Percentiles rank a stretch among this genome's conserved stretches.
These are phyloP conservation scores for Mortierella sp. DNA, from an alignment of 371 early-diverging fungal genomes.

Conservation along the genomic window DNA sequence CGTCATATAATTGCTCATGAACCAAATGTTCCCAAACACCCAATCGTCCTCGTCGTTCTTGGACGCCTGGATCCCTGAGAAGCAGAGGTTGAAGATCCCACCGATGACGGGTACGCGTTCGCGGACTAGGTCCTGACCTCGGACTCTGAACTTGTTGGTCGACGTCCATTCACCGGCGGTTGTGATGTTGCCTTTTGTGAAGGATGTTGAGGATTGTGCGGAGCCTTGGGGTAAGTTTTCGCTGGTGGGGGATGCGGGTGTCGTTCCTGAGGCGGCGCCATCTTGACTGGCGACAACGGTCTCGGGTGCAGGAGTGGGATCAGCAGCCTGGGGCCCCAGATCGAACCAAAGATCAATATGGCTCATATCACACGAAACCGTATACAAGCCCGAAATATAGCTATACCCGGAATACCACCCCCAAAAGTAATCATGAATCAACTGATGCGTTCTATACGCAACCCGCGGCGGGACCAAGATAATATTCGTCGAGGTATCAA, in stretches of 20 bases:
- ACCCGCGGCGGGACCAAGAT: slow-evolving; percentile 22
- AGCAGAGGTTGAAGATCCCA: slow-evolving; percentile 8
- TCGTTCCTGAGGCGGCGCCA: neutral
- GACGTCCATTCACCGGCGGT: neutral
- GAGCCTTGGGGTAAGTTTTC: too few species aligned
- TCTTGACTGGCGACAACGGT: neutral
- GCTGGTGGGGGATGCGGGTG: neutral
- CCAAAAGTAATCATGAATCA: slow-evolving; percentile 25
- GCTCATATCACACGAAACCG: slow-evolving; percentile 24
- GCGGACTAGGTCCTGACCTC: slow-evolving; percentile 23
- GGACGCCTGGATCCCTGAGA: slow-evolving; percentile 23
- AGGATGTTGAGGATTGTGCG: neutral
- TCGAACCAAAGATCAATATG: slow-evolving; percentile 29
- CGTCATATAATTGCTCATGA: slow-evolving; percentile 20
- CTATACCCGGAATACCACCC: slow-evolving; percentile 30
- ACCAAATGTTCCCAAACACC: slow-evolving; percentile 18
- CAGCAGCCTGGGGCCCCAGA: neutral
- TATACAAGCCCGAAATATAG: slow-evolving; percentile 15
- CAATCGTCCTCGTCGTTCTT: slow-evolving; percentile 28
- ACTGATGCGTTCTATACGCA: slow-evolving; percentile 18
- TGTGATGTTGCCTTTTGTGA: neutral
- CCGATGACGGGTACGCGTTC: slow-evolving; percentile 33
- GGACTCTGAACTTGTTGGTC: slow-evolving; percentile 18
- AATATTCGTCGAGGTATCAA: slow-evolving; percentile 33
- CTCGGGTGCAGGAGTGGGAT: neutral